These are phyloP conservation scores for Candida nanaspora DNA, from an alignment of 805 yeast genomes.

Conservation along the genomic window DNA sequence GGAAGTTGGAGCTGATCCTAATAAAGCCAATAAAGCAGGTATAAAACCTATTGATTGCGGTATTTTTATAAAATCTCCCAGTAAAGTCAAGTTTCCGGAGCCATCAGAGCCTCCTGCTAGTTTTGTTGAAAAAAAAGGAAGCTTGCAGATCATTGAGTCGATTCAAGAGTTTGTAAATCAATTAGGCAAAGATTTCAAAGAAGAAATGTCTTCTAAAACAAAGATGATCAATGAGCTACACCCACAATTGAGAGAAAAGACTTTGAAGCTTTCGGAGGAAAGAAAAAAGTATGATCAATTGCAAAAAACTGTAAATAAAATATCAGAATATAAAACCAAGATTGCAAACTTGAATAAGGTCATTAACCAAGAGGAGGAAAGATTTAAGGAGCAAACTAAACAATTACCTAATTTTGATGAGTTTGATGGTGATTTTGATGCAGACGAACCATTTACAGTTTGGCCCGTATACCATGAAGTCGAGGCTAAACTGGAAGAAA, in stretches of 20 bases:
- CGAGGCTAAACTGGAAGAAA: constrained; percentile 29
- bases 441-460: constrained; percentile 87
- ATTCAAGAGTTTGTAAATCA: constrained; percentile 43
- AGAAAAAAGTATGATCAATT: constrained; percentile 47
- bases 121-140: constrained; percentile 12
- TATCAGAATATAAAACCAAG: constrained; percentile 47
- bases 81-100: neutral
- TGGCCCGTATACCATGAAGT: constrained; percentile 51
- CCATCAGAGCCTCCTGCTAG: neutral
- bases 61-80: constrained; percentile 33
- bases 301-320: constrained; percentile 32
- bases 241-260: constrained; percentile 49
- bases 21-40: constrained; percentile 76
- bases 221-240: constrained; percentile 46
- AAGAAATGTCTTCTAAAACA: constrained; percentile 48
- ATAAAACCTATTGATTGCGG: constrained; percentile 85
- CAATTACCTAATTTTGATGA: constrained; percentile 25
- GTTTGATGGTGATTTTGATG: constrained; percentile 45
- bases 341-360: constrained; percentile 55
- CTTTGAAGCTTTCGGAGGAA: constrained; percentile 40
- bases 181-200: constrained; percentile 52
- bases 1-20: constrained; percentile 83
- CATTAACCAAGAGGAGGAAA: constrained; percentile 52
- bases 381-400: constrained; percentile 36
- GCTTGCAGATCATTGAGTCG: constrained; percentile 39